Conservation (phyloP, 2,329 filamentous ascomycete species). For the Leptographium flavum region DNA sequence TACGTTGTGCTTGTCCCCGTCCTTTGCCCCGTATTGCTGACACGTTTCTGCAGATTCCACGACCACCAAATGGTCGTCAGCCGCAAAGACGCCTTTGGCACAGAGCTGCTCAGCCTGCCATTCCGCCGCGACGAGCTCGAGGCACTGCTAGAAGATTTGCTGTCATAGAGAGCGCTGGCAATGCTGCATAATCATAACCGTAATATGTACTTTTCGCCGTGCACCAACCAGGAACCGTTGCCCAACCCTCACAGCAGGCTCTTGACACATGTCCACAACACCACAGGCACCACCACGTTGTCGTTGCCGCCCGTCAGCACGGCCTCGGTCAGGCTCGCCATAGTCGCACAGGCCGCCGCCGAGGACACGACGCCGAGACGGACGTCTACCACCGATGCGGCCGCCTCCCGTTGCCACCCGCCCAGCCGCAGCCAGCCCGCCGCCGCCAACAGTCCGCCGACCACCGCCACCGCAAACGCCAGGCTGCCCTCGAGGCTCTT, state of each 20-base stretch:
- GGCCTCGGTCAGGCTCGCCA: constrained; percentile 85
- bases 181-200: not conserved
- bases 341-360: constrained; percentile 55
- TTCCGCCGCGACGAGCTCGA: constrained; percentile 83
- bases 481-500: constrained; percentile 83
- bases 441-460: constrained; percentile 54
- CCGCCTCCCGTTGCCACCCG: constrained; percentile 38
- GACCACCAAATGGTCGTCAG: constrained; percentile 96
- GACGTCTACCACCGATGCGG: not conserved
- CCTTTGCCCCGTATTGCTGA: constrained; percentile 17
- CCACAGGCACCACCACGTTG: constrained; percentile 90
- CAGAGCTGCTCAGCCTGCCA: constrained; percentile 72
- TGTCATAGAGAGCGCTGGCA: constrained; percentile 16
- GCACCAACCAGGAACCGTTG: no score
- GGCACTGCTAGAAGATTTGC: constrained; percentile 66
- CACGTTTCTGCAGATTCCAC: constrained; percentile 59
- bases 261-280: constrained; percentile 84
- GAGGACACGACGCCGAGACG: constrained; percentile 49
- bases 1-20: constrained; percentile 25
- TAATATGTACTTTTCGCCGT: no score
- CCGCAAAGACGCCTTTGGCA: constrained; percentile 70
- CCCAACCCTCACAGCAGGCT: constrained; percentile 53
- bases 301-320: constrained; percentile 95
- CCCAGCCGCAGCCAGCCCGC: constrained; percentile 64
- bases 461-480: constrained; percentile 73